A percentile compares a stretch with the other conserved stretches of the same genome.
Conservation (phyloP, 1,284 basidiomycete species). For the Pseudozyma flocculosa region DNA sequence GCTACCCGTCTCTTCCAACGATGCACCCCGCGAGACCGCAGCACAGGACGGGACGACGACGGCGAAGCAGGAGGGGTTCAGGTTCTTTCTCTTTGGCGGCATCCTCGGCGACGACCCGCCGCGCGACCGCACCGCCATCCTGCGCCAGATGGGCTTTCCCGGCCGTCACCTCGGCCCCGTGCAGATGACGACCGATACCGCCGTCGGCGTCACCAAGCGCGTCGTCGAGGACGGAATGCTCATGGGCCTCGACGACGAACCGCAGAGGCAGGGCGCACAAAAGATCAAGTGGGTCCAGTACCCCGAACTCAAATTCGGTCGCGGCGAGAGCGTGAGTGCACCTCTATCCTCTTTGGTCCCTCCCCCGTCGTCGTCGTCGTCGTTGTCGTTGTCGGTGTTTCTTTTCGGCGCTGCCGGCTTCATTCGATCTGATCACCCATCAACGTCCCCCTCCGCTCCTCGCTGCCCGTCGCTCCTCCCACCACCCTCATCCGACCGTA, state of each 20-base stretch:
- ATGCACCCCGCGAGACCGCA: slow-evolving; percentile 23
- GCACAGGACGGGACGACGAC: too few relatives aligned
- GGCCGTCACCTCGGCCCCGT: slow-evolving; percentile 61
- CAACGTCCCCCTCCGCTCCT: too few relatives aligned
- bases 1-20: slow-evolving; percentile 32
- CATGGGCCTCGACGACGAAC: slow-evolving; percentile 12
- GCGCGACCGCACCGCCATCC: slow-evolving; percentile 76
- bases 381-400: too few relatives aligned
- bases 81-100: slow-evolving; percentile 54
- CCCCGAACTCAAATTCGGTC: slow-evolving; percentile 50
- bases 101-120: slow-evolving; percentile 82
- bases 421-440: too few relatives aligned
- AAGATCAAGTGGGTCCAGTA: slow-evolving; percentile 35
- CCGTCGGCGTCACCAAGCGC: slow-evolving; percentile 84
- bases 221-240: slow-evolving; percentile 71
- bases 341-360: not conserved
- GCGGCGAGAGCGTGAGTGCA: slow-evolving; percentile 45
- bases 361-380: too few relatives aligned
- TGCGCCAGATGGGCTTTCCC: slow-evolving; percentile 82
- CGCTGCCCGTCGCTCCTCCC: too few relatives aligned
- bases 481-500: too few relatives aligned
- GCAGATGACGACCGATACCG: slow-evolving; percentile 99
- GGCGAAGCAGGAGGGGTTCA: slow-evolving; percentile 19
- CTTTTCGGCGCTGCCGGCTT: too few relatives aligned
- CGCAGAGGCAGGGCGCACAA: too few relatives aligned